Conservation (phyloP, 164 flowering plant genomes). For the Akebia trifoliata region DNA sequence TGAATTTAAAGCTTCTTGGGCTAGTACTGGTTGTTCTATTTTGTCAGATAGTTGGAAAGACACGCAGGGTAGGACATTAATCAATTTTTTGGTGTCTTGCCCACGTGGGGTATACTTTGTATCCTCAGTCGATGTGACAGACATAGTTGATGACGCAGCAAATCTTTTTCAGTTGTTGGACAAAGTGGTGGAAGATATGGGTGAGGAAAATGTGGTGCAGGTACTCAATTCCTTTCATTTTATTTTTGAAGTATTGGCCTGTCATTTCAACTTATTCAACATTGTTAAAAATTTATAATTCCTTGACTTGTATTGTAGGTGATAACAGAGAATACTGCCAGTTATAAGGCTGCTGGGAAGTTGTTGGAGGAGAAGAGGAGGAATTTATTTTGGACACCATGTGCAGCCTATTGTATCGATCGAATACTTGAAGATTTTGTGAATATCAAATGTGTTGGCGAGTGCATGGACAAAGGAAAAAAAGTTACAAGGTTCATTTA, state of each 20-base stretch:
- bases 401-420: slow-evolving; percentile 63
- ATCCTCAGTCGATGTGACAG: slow-evolving; percentile 64
- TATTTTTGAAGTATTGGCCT: not conserved
- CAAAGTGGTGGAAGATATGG: slow-evolving; percentile 67
- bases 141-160: slow-evolving; percentile 44
- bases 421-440: slow-evolving; percentile 59
- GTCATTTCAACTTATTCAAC: not conserved
- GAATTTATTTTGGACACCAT: slow-evolving; percentile 78
- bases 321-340: slow-evolving; percentile 56
- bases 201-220: slow-evolving; percentile 84
- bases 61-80: slow-evolving; percentile 43
- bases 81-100: slow-evolving; percentile 65
- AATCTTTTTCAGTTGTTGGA: slow-evolving; percentile 61
- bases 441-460: slow-evolving; percentile 52
- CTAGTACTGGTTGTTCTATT: slow-evolving; percentile 63
- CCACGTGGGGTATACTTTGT: slow-evolving; percentile 63
- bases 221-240: slow-evolving; percentile 19
- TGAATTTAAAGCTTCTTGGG: slow-evolving; percentile 56
- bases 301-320: slow-evolving; percentile 31
- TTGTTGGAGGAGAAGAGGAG: slow-evolving; percentile 70
- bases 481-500: slow-evolving; percentile 68
- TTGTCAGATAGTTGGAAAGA: slow-evolving; percentile 81
- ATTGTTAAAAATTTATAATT: not conserved
- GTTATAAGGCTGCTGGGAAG: slow-evolving; percentile 67
- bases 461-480: slow-evolving; percentile 62